phyloP scores from a whole-genome alignment of 2,329 filamentous ascomycete species.

The Fusarium bactridioides region DNA sequence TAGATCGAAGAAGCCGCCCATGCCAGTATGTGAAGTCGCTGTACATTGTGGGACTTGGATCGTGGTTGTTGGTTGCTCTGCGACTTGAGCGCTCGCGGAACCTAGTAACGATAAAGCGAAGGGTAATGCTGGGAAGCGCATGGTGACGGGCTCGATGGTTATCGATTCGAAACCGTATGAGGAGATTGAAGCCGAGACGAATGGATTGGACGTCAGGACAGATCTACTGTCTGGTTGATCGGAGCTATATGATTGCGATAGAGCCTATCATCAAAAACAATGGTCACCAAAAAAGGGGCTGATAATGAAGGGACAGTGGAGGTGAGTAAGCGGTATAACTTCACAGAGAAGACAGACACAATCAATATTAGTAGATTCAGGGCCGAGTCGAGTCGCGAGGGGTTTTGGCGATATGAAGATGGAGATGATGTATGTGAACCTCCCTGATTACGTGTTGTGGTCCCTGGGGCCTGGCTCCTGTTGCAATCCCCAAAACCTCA shows the following conservation, averaged over 20 bases:
- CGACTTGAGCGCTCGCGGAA: constrained; percentile 45
- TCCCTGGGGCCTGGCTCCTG: constrained; percentile 3
- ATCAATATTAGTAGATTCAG: background rate
- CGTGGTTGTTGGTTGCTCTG: constrained; percentile 51
- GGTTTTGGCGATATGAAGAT: background rate
- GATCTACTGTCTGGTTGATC: constrained; percentile 2
- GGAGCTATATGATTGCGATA: constrained; percentile 1
- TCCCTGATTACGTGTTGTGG: constrained; percentile 34
- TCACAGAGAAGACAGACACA: background rate
- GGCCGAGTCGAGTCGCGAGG: background rate
- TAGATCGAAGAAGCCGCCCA: constrained; percentile 67
- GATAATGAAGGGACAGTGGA: background rate
- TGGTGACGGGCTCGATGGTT: constrained; percentile 20
- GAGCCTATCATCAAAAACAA: constrained; percentile 13
- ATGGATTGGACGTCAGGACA: background rate
- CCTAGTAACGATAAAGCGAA: constrained; percentile 50
- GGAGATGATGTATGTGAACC: background rate
- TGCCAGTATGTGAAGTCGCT: constrained; percentile 62
- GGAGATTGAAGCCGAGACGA: background rate
- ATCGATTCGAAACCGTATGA: background rate
- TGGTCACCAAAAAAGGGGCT: background rate
- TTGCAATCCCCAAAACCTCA: constrained; percentile 24
- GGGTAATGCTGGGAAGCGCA: constrained; percentile 41
- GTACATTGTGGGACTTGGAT: constrained; percentile 60
- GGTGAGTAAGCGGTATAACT: background rate